A percentile compares a stretch with the other conserved stretches of the same genome.
phyloP scores from a whole-genome alignment of 1,284 basidiomycete genomes.

The Malassezia equina region DNA sequence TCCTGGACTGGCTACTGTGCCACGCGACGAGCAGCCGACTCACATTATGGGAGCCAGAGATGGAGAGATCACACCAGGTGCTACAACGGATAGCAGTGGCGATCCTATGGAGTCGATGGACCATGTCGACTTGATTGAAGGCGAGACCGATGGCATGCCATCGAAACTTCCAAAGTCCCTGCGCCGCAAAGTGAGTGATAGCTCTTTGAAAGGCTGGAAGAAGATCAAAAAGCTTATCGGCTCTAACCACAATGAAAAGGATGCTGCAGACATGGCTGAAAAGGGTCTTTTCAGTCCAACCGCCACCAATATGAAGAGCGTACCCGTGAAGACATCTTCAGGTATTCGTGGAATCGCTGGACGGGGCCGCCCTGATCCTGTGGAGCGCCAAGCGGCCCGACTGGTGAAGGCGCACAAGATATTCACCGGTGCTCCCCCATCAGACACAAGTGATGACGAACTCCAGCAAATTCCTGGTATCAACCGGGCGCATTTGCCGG shows the following conservation, averaged over 20 bases:
- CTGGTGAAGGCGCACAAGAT: slow-evolving; percentile 39
- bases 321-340: slow-evolving; percentile 42
- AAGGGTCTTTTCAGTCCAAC: slow-evolving; percentile 16
- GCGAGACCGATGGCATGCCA: slow-evolving; percentile 46
- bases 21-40: background rate
- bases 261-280: slow-evolving; percentile 25
- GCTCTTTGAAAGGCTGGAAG: slow-evolving; percentile 31
- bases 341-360: slow-evolving; percentile 32
- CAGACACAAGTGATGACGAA: slow-evolving; percentile 20
- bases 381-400: slow-evolving; percentile 38
- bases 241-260: slow-evolving; percentile 16
- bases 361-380: slow-evolving; percentile 33
- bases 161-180: slow-evolving; percentile 4
- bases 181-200: slow-evolving; percentile 14
- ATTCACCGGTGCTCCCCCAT: slow-evolving; percentile 5
- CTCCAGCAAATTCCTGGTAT: slow-evolving; percentile 19
- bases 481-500: slow-evolving; percentile 29
- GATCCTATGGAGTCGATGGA: slow-evolving; percentile 40
- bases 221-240: slow-evolving; percentile 34
- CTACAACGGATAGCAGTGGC: slow-evolving; percentile 31
- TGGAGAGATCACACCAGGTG: slow-evolving; percentile 4
- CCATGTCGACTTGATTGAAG: slow-evolving; percentile 41
- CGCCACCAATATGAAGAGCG: slow-evolving; percentile 43
- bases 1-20: slow-evolving; percentile 23
- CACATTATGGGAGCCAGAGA: background rate